Evolutionary conservation across 805 yeast species (phyloP), one percentile per base, ranked within the genome.

Genomic region (Candida odintsovae): DNA sequence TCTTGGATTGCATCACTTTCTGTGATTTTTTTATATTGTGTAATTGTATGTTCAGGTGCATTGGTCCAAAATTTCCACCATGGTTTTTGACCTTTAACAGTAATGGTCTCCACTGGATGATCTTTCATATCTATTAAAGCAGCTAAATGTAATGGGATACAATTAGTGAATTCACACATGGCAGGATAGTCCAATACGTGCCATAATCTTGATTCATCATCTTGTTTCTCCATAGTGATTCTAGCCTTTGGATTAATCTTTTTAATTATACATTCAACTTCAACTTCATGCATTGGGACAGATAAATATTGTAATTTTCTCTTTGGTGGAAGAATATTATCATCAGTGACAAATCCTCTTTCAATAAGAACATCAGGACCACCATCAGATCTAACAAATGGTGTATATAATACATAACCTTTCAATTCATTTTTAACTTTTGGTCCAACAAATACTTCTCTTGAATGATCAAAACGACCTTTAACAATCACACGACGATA

Each of bases 391-490:
- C 95, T 78, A 21, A 80, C 75, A 57, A 94, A 79, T 12, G 99
- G 98, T 6, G 95, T 84, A 26, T 86, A 79, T 6, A 92, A 74
- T 21, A 78, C 67, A 63, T 87, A 94, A 1, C 99, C 99, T 47
- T 80, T 76, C 52, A 71, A 69, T 40, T 83, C 88, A 50, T 88
- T 82, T 53, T 75, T 73, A 42, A 85, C 71, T 52, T 97, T 75
- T 6, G 99, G 98, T 0, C 98, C 98, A 44, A 94, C 88, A 58
- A 87, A 85, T 68, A 90, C 80, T 63, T 94, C 99, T 59, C 90
- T 81, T 13, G 81, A 78, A 58, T 94, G 90, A 54, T 86, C 83
- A 62, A 84, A 94, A 46, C 72, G 75, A 1, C 99, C 99, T 43
- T 75, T 80, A 12, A 86, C 66, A n/a, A 73, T 70, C 39, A 92